These are phyloP conservation scores for Cladosporium sphaerospermum DNA, from an alignment of 2,329 filamentous ascomycete species.

Conservation along the genomic window DNA sequence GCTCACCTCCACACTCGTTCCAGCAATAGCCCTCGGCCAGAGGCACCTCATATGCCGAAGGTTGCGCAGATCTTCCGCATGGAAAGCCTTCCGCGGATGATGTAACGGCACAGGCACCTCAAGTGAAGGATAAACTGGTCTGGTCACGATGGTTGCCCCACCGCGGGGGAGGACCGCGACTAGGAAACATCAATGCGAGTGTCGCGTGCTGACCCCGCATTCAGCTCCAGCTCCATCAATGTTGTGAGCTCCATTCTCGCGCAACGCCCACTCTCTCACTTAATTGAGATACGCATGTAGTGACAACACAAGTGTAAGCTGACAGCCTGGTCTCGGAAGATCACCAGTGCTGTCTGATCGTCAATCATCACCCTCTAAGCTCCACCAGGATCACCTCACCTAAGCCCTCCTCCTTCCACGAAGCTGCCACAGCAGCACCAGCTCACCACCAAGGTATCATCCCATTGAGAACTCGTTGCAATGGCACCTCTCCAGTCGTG, in stretches of 20 bases:
- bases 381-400: neutral
- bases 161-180: neutral
- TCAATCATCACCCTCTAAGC: neutral
- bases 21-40: too few species aligned
- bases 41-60: too few species aligned
- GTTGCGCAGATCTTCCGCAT: neutral
- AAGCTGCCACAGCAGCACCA: neutral
- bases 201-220: neutral
- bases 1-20: too few species aligned
- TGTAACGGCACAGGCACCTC: neutral
- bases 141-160: slow-evolving; percentile 8
- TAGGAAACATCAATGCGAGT: too few species aligned
- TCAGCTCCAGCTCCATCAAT: slow-evolving; percentile 7
- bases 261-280: neutral
- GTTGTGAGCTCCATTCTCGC: neutral
- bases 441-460: neutral
- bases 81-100: neutral
- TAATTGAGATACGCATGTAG: too few species aligned
- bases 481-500: slow-evolving; percentile 44
- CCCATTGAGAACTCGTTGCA: slow-evolving; percentile 7
- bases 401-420: neutral
- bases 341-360: neutral
- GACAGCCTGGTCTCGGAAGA: neutral
- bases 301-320: neutral
- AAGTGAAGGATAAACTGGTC: neutral